Evolutionary conservation across 2,329 filamentous ascomycete species (phyloP), one percentile per base, ranked within the genome.

Genomic region (Colletotrichum sp.): DNA sequence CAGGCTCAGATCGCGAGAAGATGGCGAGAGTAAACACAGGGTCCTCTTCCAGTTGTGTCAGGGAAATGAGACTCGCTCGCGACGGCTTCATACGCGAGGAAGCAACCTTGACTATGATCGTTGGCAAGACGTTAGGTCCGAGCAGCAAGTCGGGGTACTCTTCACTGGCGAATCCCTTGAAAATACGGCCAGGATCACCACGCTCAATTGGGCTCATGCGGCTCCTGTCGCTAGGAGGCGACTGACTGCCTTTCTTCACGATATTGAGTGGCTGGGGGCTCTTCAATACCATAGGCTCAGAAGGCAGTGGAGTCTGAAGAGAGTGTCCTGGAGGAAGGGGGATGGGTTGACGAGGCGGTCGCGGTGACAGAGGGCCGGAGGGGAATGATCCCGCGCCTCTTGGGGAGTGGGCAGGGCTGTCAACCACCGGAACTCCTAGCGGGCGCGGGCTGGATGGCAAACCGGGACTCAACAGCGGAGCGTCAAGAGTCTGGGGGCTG

Each of bases 21-120:
- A 99, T 88, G 21, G 96, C 96, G 69, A 99, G 88, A 0, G 96
- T 98, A 81, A 99, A 98, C 1, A 99, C 96, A 0, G 96, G 95
- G 80, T 98, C 96, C 82, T 98, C 96, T 74, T 98, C 96, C 24
- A 94, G 88, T 77, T 95, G 93, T 67, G 92, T 96, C 13, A 96
- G 88, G 3, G 93, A 95, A 81, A 98, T 88, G 79, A 97, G 91
- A 82, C 96, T 98, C 48, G 95, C 93, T 78, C 96, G 90, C 1
- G 96, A 98, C 16, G 96, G 97, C 82, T 95, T 96, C 88, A 99
- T 93, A n/a, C 97, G 93, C 26, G 97, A 99, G 6, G 97, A 99
- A 5, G 96, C 95, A 6, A 98, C 96, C 82, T 92, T 95, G 64
- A 98, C 93, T 78, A 94, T 92, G 72, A 99, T 94, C 2, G 95